Conservation (phyloP, 1,284 basidiomycete genomes). For the Stereum hirsutum region DNA sequence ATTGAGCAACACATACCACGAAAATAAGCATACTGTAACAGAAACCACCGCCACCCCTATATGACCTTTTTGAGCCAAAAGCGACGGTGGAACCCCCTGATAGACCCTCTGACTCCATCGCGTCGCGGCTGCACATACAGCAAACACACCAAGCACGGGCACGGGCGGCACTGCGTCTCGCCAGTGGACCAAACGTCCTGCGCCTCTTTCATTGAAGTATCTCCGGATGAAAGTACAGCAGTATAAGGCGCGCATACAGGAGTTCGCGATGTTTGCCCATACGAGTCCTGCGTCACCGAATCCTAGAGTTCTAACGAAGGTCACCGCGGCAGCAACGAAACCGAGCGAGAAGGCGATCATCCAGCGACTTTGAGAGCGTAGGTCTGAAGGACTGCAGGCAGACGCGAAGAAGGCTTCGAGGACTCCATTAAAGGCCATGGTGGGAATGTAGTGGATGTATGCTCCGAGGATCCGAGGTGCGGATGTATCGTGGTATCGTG, state of each 20-base stretch:
- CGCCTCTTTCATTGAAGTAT: conserved; percentile 17
- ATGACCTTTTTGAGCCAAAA: conserved; percentile 19
- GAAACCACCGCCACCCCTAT: conserved; percentile 17
- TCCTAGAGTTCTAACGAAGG: conserved; percentile 33
- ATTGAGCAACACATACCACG: conserved; percentile 15
- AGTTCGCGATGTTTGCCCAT: conserved; percentile 65
- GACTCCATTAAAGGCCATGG: conserved; percentile 82
- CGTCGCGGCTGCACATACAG: conserved; percentile 16
- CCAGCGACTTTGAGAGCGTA: conserved; percentile 60
- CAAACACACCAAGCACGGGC: conserved; percentile 19
- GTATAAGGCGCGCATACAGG: conserved; percentile 50
- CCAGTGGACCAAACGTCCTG: conserved; percentile 12
- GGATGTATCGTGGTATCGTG: conserved; percentile 62
- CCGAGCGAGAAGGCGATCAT: conserved; percentile 59
- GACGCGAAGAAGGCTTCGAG: conserved; percentile 86
- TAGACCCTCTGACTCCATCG: conserved; percentile 17
- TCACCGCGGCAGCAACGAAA: conserved; percentile 47
- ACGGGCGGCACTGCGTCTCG: conserved; percentile 17
- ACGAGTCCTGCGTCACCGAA: conserved; percentile 67
- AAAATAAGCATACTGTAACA: conserved; percentile 17
- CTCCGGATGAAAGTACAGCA: conserved; percentile 25
- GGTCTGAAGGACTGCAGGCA: conserved; percentile 54
- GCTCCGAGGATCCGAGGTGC: conserved; percentile 66
- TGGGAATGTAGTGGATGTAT: conserved; percentile 82
- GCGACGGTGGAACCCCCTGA: conserved; percentile 10